A percentile compares a stretch with the other conserved stretches of the same genome.
Conservation (phyloP, 768 basidiomycete genomes). For the Mrakia blollopis region DNA sequence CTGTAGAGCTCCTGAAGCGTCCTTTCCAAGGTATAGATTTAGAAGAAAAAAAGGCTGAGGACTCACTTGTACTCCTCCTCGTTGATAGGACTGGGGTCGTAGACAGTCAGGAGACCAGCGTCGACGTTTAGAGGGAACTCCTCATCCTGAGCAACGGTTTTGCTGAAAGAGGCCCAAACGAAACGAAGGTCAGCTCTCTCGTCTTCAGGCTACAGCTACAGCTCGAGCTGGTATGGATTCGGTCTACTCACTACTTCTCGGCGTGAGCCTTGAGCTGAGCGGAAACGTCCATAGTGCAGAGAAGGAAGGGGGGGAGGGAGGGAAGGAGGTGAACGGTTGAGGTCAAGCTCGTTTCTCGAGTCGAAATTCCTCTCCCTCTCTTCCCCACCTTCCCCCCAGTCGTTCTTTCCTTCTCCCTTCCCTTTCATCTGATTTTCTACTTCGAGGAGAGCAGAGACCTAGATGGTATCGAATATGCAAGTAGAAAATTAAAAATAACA, state of each 20-base stretch:
- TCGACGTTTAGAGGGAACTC: slow-evolving; percentile 80
- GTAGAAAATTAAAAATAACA: too few species aligned
- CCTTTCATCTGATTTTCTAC: background rate
- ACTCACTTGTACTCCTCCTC: slow-evolving; percentile 73
- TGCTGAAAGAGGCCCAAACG: slow-evolving; percentile 48
- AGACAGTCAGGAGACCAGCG: slow-evolving; percentile 72
- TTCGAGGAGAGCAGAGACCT: background rate
- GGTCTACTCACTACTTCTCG: slow-evolving; percentile 60
- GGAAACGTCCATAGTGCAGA: slow-evolving; percentile 73
- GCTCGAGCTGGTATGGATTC: background rate
- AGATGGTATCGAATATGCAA: too few species aligned
- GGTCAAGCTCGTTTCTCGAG: background rate
- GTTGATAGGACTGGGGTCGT: slow-evolving; percentile 83
- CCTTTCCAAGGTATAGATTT: too few species aligned
- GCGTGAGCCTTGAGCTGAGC: slow-evolving; percentile 68
- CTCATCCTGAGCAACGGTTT: slow-evolving; percentile 54
- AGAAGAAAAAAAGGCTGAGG: too few species aligned
- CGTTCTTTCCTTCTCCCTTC: background rate
- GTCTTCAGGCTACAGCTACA: too few species aligned
- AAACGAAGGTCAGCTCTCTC: slow-evolving; percentile 13
- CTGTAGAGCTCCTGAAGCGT: background rate
- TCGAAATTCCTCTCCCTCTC: background rate
- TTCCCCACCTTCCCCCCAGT: too few species aligned
- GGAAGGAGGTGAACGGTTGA: background rate
- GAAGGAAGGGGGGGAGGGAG: background rate